Evolutionary conservation across 1,284 basidiomycete species (phyloP).

Genomic region (Abortiporus biennis): DNA sequence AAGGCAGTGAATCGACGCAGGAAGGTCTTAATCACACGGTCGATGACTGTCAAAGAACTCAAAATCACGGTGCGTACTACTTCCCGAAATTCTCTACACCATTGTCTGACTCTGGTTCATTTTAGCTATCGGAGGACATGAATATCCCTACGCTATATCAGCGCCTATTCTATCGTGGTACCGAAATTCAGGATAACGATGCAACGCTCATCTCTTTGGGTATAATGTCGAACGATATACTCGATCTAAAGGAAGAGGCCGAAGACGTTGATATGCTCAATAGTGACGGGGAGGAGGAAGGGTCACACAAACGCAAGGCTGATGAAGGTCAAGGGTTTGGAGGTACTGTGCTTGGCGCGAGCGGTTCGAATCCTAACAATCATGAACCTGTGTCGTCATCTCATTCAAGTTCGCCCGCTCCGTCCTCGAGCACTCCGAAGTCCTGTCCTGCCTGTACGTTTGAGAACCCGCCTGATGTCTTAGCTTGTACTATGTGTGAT

Average conservation of each 20-base stretch:
- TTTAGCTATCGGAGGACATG: constrained; percentile 50
- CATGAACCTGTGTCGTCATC: constrained; percentile 4
- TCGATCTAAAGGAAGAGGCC: constrained; percentile 59
- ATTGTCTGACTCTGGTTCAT: background rate
- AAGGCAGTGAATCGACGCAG: constrained; percentile 43
- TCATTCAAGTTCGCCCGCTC: no score
- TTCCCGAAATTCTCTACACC: background rate
- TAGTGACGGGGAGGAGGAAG: constrained; percentile 45
- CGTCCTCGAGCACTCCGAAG: constrained; percentile 12
- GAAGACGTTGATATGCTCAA: constrained; percentile 49
- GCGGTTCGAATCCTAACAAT: constrained; percentile 18
- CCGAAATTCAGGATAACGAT: constrained; percentile 60
- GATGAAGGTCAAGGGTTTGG: constrained; percentile 68
- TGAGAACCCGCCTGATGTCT: constrained; percentile 17
- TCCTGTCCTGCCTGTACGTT: constrained; percentile 26
- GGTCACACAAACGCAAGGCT: constrained; percentile 35
- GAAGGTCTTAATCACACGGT: constrained; percentile 52
- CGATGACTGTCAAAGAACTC: constrained; percentile 69
- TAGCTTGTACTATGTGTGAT: constrained; percentile 23
- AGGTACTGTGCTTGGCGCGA: constrained; percentile 63
- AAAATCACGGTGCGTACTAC: constrained; percentile 54
- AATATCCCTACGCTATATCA: constrained; percentile 71
- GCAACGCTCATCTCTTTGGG: constrained; percentile 55
- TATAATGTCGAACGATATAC: constrained; percentile 55
- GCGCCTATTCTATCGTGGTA: constrained; percentile 53